phyloP scores from a whole-genome alignment of 176 grass and related monocot species.

The bread wheat (Triticum aestivum) region IWGSC_CS_RefSeq_v2.1 NC_057798.1:394203639-394204138 shows the following conservation, averaged over 20 bases:
- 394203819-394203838: not conserved
- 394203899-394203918: not conserved
- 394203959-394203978: slow-evolving; percentile 3
- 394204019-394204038: not conserved
- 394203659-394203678: too few species aligned
- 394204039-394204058: slow-evolving; percentile 24
- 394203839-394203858: not conserved
- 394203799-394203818: not conserved
- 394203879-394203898: not conserved
- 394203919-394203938: not conserved
- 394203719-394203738: not conserved
- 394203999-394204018: slow-evolving; percentile 25
- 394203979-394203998: not conserved
- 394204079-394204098: slow-evolving; percentile 11
- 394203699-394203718: too few species aligned
- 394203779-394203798: not conserved
- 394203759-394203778: slow-evolving; percentile 6
- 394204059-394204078: slow-evolving; percentile 1
- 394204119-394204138: slow-evolving; percentile 9
- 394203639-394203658: too few species aligned
- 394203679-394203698: too few species aligned
- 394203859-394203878: slow-evolving; percentile 1
- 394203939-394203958: slow-evolving; percentile 11
- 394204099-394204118: not conserved
- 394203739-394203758: not conserved